Evolutionary conservation across 306 rosid genomes (phyloP), one percentile per base, ranked within the genome.

Genomic region (Prunus mume): DNA sequence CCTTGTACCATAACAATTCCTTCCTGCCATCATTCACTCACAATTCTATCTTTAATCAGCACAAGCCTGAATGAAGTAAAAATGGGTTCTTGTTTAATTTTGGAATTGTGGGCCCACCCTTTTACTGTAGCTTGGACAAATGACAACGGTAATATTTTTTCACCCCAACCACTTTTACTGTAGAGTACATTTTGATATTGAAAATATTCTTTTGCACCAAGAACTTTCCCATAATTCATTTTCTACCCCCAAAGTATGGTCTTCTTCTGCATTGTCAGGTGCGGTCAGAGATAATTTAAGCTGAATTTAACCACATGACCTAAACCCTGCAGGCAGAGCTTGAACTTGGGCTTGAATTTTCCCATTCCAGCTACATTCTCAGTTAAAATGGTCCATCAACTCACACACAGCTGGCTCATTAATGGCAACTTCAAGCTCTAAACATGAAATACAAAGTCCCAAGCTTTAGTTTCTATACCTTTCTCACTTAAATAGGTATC

Each of bases 241-340:
- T 55, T 55, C 27, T 18, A 38, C 27, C 7, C n/a, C 12, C 50
- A 18, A n/a, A 41, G 52, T 13, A 19, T 30, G 43, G 75, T 18
- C 45, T 70, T 27, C 55, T 72, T 25, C 64, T 54, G 65, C 66
- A 13, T 8, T 57, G 67, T 57, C 76, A 50, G 74, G 74, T 49
- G 27, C 25, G 22, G 32, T 4, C 45, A 47, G 61, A 69, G 45
- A 50, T 27, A 50, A 50, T 28, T 25, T 17, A 50, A 14, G 61
- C 60, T 15, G 10, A 34, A 27, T 49, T 69, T 38, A 15, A 68
- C 72, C 17, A 13, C 27, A 22, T 69, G 73, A 69, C 45, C 73
- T 12, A 49, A 32, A 47, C 3, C 17, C 47, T 41, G 15, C 56
- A 4, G 1, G n/a, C 38, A 55, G 14, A 30, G 74, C 24, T 49